Base-by-base conservation (phyloP, 768 basidiomycete species). In the Pisolithus sp. region DNA sequence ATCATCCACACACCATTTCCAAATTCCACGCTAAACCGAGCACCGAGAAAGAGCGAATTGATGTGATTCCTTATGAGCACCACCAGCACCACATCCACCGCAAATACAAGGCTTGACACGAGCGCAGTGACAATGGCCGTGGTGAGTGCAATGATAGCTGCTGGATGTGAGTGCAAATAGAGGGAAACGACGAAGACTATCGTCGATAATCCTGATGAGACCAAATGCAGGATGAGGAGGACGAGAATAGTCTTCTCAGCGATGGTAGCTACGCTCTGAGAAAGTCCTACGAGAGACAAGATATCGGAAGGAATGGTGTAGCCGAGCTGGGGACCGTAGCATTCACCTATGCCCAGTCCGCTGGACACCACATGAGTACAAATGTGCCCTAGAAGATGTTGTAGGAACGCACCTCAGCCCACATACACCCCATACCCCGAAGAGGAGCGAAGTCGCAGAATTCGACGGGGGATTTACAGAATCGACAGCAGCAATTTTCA, bases 381-480 rank as follows among this genome's bases (percentile, higher is more conserved):
- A 10, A 46, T 54, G 8, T 17, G n/a, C 5, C 23, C 7, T 21
- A 23, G 21, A 15, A 9, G n/a, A 1, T 9, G 20, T 4, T 12
- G 15, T 34, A 37, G 21, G 17, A 13, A 56, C 58, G 54, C 44
- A 76, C 81, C 74, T 79, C n/a, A 67, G 67, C 1, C 82, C 82
- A 67, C 91, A 93, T 34, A 84, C 74, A 1, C 91, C 91, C 85
- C 89, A 92, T 5, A 91, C 83, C 4, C 91, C 91, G 54, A 91
- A 85, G 34, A 80, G 76, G 9, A 90, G 66, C 57, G 75, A 71
- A 4, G 81, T 83, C 26, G 82, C 81, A 12, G 81, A 66, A 53
- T 74, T 73, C 10, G 83, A 81, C 31, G 62, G 57, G 2, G 75
- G 73, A 46, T 69, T 63, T 39, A 36, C 21, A 21, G 63, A 58